These are phyloP conservation scores for Pseudocercospora crystallina DNA, from an alignment of 2,329 filamentous ascomycete species.

Conservation along the genomic window DNA sequence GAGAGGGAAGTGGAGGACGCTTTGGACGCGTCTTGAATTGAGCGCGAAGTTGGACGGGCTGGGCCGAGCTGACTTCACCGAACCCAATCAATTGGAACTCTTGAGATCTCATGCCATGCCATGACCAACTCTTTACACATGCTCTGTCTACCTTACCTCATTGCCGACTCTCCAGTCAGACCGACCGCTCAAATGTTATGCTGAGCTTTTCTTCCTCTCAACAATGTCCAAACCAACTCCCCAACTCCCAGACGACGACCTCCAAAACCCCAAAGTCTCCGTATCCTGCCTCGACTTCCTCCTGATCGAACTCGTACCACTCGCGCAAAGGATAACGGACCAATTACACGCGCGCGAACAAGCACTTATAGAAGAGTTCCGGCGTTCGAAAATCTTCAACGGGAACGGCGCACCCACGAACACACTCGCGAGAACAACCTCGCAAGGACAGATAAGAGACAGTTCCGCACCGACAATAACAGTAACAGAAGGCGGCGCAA, in stretches of 20 bases:
- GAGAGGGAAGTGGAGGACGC: not conserved
- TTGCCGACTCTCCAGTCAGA: not conserved
- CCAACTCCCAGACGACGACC: conserved; percentile 21
- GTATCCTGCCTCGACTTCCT: conserved; percentile 89
- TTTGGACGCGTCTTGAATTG: not conserved
- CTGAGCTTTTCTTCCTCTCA: not conserved
- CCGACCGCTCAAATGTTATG: not conserved
- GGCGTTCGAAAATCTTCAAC: conserved; percentile 30
- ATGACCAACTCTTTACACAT: no score
- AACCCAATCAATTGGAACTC: no score
- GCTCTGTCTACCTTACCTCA: not conserved
- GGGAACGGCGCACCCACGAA: conserved; percentile 3
- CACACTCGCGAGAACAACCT: conserved; percentile 6
- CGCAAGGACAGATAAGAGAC: conserved; percentile 16
- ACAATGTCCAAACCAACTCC: conserved; percentile 17
- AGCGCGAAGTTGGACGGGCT: no score
- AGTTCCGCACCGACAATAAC: conserved; percentile 15
- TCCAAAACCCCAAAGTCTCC: conserved; percentile 52
- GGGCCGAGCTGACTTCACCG: no score
- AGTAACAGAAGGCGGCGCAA: conserved; percentile 5
- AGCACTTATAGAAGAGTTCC: conserved; percentile 37
- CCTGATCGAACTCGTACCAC: conserved; percentile 92
- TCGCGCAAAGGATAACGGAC: conserved; percentile 81
- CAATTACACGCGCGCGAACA: conserved; percentile 61
- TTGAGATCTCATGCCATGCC: no score